Evolutionary conservation across 305 asterid species (phyloP).

Genomic region (Stenogyne calaminthoides): DNA sequence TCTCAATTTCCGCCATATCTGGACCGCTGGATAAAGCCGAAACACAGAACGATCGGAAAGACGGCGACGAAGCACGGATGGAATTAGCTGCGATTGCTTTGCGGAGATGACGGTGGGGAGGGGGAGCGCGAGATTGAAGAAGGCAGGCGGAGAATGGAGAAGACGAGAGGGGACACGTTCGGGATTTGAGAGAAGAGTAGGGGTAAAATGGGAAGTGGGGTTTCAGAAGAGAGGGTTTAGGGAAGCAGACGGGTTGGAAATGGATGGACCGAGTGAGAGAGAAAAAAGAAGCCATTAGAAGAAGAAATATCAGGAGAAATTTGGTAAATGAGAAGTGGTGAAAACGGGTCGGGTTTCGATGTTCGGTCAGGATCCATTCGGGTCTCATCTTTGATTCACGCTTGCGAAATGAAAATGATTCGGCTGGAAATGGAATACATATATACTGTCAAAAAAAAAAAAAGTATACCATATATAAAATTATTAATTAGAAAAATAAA

Average conservation of each 20-base stretch:
- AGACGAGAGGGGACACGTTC: conserved; percentile 70
- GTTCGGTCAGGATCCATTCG: conserved; percentile 31
- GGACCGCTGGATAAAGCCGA: conserved; percentile 32
- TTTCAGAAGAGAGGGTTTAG: conserved; percentile 35
- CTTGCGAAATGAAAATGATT: background rate
- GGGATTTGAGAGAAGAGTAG: conserved; percentile 44
- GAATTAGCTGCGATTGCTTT: conserved; percentile 18
- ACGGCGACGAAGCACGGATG: conserved; percentile 22
- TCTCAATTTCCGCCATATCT: conserved; percentile 37
- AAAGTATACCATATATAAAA: too few species aligned
- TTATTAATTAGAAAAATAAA: too few species aligned
- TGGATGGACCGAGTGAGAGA: conserved; percentile 54
- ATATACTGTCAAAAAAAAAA: too few species aligned
- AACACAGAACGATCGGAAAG: conserved; percentile 47
- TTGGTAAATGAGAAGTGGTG: conserved; percentile 22
- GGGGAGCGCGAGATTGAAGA: conserved; percentile 27
- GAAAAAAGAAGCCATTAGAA: conserved; percentile 58
- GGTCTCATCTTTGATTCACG: conserved; percentile 26
- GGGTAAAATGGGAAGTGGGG: conserved; percentile 39
- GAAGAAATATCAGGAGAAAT: conserved; percentile 23
- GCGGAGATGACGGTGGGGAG: conserved; percentile 28
- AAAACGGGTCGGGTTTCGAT: conserved; percentile 29
- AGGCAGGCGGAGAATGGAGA: conserved; percentile 69
- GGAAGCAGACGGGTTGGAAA: conserved; percentile 53
- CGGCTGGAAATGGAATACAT: background rate